Percentiles rank a stretch among this genome's conserved stretches.
These are phyloP conservation scores for Xerocomellus intermedius DNA, from an alignment of 768 basidiomycete genomes.

Conservation along the genomic window DNA sequence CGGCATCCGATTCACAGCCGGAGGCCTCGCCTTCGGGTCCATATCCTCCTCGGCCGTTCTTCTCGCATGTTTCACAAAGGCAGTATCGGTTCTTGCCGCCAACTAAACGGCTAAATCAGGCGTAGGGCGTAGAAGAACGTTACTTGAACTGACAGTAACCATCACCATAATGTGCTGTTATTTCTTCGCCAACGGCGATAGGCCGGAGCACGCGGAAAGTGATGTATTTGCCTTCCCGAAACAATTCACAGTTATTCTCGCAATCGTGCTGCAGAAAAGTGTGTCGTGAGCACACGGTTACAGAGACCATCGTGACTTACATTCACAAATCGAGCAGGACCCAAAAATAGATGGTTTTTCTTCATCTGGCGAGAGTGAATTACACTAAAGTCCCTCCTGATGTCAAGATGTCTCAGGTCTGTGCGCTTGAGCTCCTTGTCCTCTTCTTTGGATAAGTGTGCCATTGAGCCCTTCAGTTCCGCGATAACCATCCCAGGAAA, in stretches of 20 bases:
- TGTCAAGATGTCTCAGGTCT: slow-evolving; percentile 64
- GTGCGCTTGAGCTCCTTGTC: slow-evolving; percentile 85
- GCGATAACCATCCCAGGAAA: slow-evolving; percentile 69
- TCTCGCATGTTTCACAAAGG: slow-evolving; percentile 86
- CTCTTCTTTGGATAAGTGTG: slow-evolving; percentile 81
- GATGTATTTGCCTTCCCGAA: slow-evolving; percentile 86
- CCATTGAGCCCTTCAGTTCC: slow-evolving; percentile 91
- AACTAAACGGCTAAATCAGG: slow-evolving; percentile 44
- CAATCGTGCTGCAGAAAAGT: slow-evolving; percentile 71
- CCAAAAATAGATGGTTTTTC: slow-evolving; percentile 88
- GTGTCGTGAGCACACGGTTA: not conserved
- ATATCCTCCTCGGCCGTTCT: slow-evolving; percentile 72
- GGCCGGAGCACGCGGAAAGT: slow-evolving; percentile 81
- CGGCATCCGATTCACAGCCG: slow-evolving; percentile 48
- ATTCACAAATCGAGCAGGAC: slow-evolving; percentile 90
- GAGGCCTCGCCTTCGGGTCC: slow-evolving; percentile 48
- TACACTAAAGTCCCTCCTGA: slow-evolving; percentile 86
- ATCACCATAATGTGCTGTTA: slow-evolving; percentile 88
- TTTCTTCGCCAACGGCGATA: slow-evolving; percentile 80
- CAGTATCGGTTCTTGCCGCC: slow-evolving; percentile 72
- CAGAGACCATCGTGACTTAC: slow-evolving; percentile 45
- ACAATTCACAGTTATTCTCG: slow-evolving; percentile 84
- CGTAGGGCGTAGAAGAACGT: slow-evolving; percentile 19
- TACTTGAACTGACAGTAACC: slow-evolving; percentile 71
- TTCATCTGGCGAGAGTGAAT: slow-evolving; percentile 91